A percentile compares a stretch with the other conserved stretches of the same genome.
Evolutionary conservation across 2,329 filamentous ascomycete genomes (phyloP).

Genomic region (Neurospora sp.): DNA sequence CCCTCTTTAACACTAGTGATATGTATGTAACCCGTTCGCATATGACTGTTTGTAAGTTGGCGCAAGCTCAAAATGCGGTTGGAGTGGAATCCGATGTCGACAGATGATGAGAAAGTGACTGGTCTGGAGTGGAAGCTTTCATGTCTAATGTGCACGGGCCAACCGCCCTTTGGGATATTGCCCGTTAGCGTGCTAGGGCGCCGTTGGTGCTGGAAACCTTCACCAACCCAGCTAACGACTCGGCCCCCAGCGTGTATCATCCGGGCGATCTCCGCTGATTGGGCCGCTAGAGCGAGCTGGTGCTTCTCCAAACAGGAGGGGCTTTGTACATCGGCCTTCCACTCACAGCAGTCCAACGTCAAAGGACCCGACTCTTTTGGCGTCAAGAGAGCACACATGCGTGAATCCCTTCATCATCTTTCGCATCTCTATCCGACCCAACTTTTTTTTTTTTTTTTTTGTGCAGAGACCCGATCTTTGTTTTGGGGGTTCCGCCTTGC

Average conservation of each 20-base stretch:
- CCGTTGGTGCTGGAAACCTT: neutral
- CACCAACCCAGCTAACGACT: neutral
- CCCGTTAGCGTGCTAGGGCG: neutral
- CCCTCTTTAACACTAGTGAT: neutral
- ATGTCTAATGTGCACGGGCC: neutral
- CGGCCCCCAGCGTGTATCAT: neutral
- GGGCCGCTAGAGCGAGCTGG: constrained; percentile 2
- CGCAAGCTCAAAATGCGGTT: neutral
- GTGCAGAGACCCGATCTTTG: neutral
- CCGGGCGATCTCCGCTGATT: constrained; percentile 8
- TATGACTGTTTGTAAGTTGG: neutral
- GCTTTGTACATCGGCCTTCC: neutral
- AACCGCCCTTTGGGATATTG: neutral
- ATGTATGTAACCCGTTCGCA: neutral
- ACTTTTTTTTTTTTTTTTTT: neutral
- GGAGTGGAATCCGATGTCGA: neutral
- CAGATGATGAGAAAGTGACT: neutral
- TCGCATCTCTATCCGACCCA: constrained; percentile 5
- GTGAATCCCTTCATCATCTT: constrained; percentile 10
- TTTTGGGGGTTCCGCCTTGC: neutral
- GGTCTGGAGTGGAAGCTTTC: neutral
- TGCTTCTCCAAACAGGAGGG: constrained; percentile 3
- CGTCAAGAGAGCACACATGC: neutral
- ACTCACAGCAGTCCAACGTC: constrained; percentile 7
- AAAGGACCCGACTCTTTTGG: constrained; percentile 2